phyloP scores from a whole-genome alignment of 1,139 yeast genomes.

The Meyerozyma guilliermondii region DNA sequence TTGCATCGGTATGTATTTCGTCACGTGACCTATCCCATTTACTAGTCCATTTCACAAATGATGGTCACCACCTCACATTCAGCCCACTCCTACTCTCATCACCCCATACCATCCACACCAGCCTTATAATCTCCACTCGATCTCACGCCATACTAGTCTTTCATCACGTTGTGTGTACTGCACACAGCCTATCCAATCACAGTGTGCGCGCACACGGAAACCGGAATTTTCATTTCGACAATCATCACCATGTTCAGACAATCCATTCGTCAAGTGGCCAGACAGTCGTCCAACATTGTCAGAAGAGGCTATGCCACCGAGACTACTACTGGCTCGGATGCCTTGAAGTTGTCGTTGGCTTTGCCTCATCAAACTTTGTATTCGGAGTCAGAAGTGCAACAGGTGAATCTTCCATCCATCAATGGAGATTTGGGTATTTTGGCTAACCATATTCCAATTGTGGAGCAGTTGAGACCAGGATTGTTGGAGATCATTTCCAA shows the following conservation, averaged over 20 bases:
- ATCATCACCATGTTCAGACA: slow-evolving; percentile 57
- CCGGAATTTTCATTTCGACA: neutral
- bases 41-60: no score
- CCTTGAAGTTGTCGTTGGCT: slow-evolving; percentile 83
- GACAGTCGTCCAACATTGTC: slow-evolving; percentile 56
- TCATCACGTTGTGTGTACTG: neutral
- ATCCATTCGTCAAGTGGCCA: slow-evolving; percentile 60
- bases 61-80: no score
- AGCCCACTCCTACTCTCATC: no score
- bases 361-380: slow-evolving; percentile 76
- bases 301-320: slow-evolving; percentile 91
- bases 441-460: slow-evolving; percentile 97
- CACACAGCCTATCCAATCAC: slow-evolving; percentile 2
- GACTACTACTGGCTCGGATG: slow-evolving; percentile 59
- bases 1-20: no score
- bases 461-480: slow-evolving; percentile 97
- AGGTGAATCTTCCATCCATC: slow-evolving; percentile 94
- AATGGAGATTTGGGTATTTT: slow-evolving; percentile 97
- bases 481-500: slow-evolving; percentile 85
- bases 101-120: no score
- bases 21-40: no score
- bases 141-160: no score
- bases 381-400: slow-evolving; percentile 55
- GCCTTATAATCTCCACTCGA: no score
- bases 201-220: slow-evolving; percentile 3